Evolutionary conservation across 2,329 filamentous ascomycete species (phyloP).

Genomic region (Hymenoscyphus linearis): DNA sequence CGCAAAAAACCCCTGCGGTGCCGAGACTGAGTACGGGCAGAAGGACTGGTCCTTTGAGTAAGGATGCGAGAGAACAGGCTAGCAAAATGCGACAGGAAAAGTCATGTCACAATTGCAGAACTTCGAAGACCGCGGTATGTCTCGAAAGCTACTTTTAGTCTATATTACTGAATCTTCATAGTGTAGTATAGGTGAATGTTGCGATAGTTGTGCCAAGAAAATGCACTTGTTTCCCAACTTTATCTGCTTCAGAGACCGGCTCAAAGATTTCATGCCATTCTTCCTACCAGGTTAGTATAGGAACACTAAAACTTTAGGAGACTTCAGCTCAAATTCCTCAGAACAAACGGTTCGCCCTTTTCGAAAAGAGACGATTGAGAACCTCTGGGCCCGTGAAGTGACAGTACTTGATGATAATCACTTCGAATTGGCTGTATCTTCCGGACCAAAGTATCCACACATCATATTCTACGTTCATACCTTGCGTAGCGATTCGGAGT

Average conservation of each 20-base stretch:
- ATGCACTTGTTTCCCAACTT: not conserved
- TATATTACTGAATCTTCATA: not conserved
- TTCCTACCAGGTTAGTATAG: not conserved
- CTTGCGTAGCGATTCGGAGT: not conserved
- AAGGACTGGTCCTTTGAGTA: not conserved
- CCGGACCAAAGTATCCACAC: not conserved
- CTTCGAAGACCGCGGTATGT: not conserved
- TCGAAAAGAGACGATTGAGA: not conserved
- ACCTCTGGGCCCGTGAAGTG: not conserved
- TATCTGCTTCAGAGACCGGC: not conserved
- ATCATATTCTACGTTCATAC: not conserved
- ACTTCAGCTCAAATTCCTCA: not conserved
- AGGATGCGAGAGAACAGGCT: not conserved
- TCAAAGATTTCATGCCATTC: not conserved
- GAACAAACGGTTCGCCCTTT: not conserved
- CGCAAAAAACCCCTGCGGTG: not conserved
- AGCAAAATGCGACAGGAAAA: not conserved
- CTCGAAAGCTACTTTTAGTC: not conserved
- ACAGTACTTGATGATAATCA: not conserved
- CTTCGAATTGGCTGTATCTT: not conserved
- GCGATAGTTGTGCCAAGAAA: not conserved
- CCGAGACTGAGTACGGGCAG: not conserved
- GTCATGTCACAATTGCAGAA: not conserved
- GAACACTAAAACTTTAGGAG: not conserved
- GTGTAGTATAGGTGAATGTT: not conserved